Evolutionary conservation across 2,329 filamentous ascomycete species (phyloP).

Genomic region (Hypoxylon sp.): DNA sequence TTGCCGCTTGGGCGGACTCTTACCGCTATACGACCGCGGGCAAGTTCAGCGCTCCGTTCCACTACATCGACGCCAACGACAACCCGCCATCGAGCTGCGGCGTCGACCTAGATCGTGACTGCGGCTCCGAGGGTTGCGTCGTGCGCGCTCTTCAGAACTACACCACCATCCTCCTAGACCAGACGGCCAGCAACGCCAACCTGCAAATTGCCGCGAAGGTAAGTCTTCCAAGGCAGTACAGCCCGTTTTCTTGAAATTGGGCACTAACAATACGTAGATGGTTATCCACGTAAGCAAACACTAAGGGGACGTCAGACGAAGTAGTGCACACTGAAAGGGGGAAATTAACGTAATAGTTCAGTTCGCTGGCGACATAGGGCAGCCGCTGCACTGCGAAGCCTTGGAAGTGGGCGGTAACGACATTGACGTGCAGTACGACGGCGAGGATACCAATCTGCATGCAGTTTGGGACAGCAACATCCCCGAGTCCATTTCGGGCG

Average conservation of each 20-base stretch:
- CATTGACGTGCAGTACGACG: constrained; percentile 69
- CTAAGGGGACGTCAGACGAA: constrained; percentile 21
- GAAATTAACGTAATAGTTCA: constrained; percentile 52
- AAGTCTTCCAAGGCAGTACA: background rate
- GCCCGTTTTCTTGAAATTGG: background rate
- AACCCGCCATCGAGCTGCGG: constrained; percentile 70
- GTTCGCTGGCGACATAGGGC: constrained; percentile 70
- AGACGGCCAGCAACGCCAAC: constrained; percentile 49
- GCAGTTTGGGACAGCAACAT: constrained; percentile 73
- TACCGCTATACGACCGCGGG: constrained; percentile 64
- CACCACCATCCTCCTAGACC: constrained; percentile 52
- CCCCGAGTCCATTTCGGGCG: constrained; percentile 62
- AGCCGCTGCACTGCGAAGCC: constrained; percentile 69
- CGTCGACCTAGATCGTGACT: constrained; percentile 73
- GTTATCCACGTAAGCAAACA: constrained; percentile 52
- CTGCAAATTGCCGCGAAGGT: constrained; percentile 59
- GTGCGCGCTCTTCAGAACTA: constrained; percentile 67
- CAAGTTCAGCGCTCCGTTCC: constrained; percentile 62
- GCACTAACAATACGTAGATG: constrained; percentile 45
- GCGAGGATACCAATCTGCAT: constrained; percentile 70
- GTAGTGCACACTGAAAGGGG: background rate
- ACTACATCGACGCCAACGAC: constrained; percentile 76
- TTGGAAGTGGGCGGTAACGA: constrained; percentile 69
- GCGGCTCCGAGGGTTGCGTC: constrained; percentile 73
- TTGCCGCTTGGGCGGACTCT: constrained; percentile 67